Conservation (phyloP, 805 yeast genomes). For the Yarrowia sp. region DNA sequence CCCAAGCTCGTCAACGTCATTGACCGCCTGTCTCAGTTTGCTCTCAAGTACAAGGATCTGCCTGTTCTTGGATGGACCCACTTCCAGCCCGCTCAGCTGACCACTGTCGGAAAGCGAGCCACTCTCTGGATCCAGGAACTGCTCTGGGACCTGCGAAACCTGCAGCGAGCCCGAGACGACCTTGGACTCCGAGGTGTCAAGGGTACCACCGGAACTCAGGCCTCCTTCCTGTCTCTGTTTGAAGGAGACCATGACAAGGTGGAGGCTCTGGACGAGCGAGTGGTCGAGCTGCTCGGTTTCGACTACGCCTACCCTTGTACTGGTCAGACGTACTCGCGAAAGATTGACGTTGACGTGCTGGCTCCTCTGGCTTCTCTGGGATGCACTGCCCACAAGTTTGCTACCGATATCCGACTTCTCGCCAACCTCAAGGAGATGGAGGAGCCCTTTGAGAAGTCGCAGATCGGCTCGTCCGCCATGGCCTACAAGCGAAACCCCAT, state of each 20-base stretch:
- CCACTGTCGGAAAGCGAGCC: conserved; percentile 98
- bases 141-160: conserved; percentile 95
- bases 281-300: conserved; percentile 89
- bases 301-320: conserved; percentile 96
- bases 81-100: conserved; percentile 98
- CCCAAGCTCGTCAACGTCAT: conserved; percentile 96
- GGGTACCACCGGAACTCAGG: conserved; percentile 99
- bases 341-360: conserved; percentile 91
- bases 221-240: conserved; percentile 89
- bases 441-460: conserved; percentile 98
- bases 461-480: conserved; percentile 98
- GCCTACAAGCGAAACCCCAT: conserved; percentile 99
- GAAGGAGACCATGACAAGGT: conserved; percentile 97
- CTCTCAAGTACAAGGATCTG: conserved; percentile 86
- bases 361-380: conserved; percentile 93
- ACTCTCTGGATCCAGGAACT: conserved; percentile 97
- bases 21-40: conserved; percentile 83
- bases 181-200: conserved; percentile 96
- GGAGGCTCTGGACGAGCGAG: conserved; percentile 86
- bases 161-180: conserved; percentile 94
- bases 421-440: conserved; percentile 97
- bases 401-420: conserved; percentile 91
- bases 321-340: conserved; percentile 98
- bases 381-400: conserved; percentile 95
- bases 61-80: conserved; percentile 99